Evolutionary conservation across 805 yeast genomes (phyloP).

Genomic region (Candida gorgasii): DNA sequence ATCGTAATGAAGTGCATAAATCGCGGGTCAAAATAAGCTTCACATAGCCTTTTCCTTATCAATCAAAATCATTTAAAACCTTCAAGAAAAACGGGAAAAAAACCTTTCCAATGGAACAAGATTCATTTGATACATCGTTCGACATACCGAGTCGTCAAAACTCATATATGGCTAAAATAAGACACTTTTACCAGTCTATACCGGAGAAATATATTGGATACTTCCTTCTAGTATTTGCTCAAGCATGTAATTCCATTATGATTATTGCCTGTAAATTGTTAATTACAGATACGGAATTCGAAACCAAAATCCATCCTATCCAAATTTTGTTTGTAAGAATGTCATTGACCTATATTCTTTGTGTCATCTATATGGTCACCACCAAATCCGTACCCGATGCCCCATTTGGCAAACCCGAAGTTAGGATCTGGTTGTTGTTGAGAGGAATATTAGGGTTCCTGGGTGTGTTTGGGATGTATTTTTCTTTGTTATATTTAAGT

Average conservation of each 20-base stretch:
- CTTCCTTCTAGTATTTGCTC: constrained; percentile 57
- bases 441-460: constrained; percentile 75
- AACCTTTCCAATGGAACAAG: no score
- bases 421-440: constrained; percentile 52
- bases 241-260: constrained; percentile 77
- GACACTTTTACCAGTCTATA: not conserved
- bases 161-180: not conserved
- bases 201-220: constrained; percentile 48
- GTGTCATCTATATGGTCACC: constrained; percentile 55
- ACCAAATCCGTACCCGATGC: constrained; percentile 54
- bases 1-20: constrained; percentile 2
- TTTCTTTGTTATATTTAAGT: constrained; percentile 68
- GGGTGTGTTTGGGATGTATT: constrained; percentile 81
- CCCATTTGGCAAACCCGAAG: constrained; percentile 67
- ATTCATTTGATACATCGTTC: no score
- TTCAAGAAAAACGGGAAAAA: no score
- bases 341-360: constrained; percentile 65
- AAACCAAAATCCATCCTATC: constrained; percentile 67
- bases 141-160: constrained; percentile 1
- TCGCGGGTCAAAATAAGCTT: not conserved
- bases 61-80: no score
- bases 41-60: constrained; percentile 3
- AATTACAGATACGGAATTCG: constrained; percentile 61
- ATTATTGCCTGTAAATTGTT: constrained; percentile 72
- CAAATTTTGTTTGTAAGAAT: constrained; percentile 79